phyloP scores from a whole-genome alignment of 257 asterid species.

The Cynanchum wilfordii region DNA sequence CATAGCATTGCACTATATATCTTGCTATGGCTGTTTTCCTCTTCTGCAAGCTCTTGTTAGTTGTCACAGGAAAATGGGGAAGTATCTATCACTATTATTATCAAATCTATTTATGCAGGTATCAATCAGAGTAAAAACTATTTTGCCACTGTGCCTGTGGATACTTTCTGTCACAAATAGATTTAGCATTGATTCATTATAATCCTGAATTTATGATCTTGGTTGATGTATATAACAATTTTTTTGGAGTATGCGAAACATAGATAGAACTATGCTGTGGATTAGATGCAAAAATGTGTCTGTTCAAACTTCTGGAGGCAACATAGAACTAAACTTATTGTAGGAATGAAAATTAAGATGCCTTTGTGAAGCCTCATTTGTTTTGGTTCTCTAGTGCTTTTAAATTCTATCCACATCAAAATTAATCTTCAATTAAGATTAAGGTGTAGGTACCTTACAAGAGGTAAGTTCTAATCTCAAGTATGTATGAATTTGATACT shows the following conservation, averaged over 20 bases:
- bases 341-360: background rate
- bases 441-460: too few relatives aligned
- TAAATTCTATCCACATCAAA: too few relatives aligned
- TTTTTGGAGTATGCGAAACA: background rate
- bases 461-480: too few relatives aligned
- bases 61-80: background rate
- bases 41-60: background rate
- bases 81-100: background rate
- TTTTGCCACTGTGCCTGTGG: background rate
- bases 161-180: background rate
- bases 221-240: background rate
- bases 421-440: too few relatives aligned
- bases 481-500: too few relatives aligned
- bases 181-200: background rate
- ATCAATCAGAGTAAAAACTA: background rate
- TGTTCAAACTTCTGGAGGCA: background rate
- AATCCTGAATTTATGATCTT: background rate
- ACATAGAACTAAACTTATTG: background rate
- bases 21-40: background rate
- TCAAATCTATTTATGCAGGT: background rate
- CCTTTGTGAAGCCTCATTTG: background rate
- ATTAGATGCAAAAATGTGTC: background rate
- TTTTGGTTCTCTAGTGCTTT: background rate
- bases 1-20: background rate
- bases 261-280: background rate